Conservation (phyloP, 106 monocot species). For the Acorus calamus region DNA sequence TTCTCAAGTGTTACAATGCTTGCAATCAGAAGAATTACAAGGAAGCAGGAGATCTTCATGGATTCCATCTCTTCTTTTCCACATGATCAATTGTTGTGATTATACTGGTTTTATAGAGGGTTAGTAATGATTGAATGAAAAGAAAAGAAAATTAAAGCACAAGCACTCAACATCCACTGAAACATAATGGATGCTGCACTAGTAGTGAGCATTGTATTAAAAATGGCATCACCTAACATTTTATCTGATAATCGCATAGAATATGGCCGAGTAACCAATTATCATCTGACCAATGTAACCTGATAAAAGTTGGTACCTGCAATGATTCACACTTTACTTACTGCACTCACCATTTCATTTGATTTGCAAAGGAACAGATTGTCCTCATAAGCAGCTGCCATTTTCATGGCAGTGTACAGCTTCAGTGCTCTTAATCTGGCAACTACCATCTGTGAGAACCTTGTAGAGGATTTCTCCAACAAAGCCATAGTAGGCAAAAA, state of each 20-base stretch:
- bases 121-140: too few relatives aligned
- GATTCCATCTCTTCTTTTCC: conserved; percentile 10
- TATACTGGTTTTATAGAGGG: too few relatives aligned
- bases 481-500: not conserved
- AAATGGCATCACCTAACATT: too few relatives aligned
- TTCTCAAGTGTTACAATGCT: not conserved
- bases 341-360: not conserved
- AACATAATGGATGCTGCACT: too few relatives aligned
- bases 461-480: not conserved
- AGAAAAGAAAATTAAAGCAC: too few relatives aligned
- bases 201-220: too few relatives aligned
- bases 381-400: conserved; percentile 5
- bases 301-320: not conserved
- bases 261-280: too few relatives aligned
- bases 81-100: too few relatives aligned
- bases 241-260: too few relatives aligned
- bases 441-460: not conserved
- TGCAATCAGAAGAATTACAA: conserved; percentile 16
- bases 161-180: too few relatives aligned
- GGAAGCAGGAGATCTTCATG: conserved; percentile 4
- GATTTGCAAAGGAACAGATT: conserved; percentile 9
- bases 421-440: conserved; percentile 5
- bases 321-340: not conserved
- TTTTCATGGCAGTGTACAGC: conserved; percentile 8
- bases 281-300: not conserved